A percentile compares a stretch with the other conserved stretches of the same genome.
These are phyloP conservation scores for Skeletonema potamos DNA, from an alignment of 108 stramenopile species.

Conservation along the genomic window DNA sequence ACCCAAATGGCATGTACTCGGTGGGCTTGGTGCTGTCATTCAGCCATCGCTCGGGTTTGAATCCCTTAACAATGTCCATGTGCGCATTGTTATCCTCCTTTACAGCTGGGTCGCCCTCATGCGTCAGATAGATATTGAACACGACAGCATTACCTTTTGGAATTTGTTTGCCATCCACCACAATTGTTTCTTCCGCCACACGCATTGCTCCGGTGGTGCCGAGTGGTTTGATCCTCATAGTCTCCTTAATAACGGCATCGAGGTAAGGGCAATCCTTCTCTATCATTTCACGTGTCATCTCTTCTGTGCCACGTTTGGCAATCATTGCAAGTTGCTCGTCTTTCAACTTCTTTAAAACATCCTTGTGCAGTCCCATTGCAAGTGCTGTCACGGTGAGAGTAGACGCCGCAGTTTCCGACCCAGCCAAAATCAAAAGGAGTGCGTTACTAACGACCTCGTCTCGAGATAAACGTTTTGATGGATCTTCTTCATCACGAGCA, in stretches of 20 bases:
- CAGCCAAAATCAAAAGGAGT: slow-evolving; percentile 51
- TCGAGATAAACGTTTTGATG: slow-evolving; percentile 12
- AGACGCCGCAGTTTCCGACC: slow-evolving; percentile 50
- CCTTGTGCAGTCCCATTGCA: slow-evolving; percentile 48
- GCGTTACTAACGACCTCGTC: slow-evolving; percentile 54
- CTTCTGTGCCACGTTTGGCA: slow-evolving; percentile 18
- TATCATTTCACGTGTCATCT: slow-evolving; percentile 34
- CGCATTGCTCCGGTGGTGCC: slow-evolving; percentile 35
- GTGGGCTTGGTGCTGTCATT: slow-evolving; percentile 24
- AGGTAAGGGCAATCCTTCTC: slow-evolving; percentile 54
- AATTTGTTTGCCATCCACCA: slow-evolving; percentile 52
- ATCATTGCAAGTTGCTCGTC: slow-evolving; percentile 50
- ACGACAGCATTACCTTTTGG: slow-evolving; percentile 50
- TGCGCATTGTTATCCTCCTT: slow-evolving; percentile 23
- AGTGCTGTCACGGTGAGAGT: slow-evolving; percentile 45
- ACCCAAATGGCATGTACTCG: slow-evolving; percentile 54
- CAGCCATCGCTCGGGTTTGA: slow-evolving; percentile 51
- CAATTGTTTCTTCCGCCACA: slow-evolving; percentile 35
- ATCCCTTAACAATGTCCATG: slow-evolving; percentile 52
- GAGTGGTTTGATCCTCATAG: slow-evolving; percentile 47
- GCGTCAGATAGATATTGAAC: slow-evolving; percentile 40
- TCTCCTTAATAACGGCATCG: slow-evolving; percentile 51
- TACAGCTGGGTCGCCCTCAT: slow-evolving; percentile 35
- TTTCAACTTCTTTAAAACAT: slow-evolving; percentile 46
- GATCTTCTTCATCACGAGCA: slow-evolving; percentile 49